phyloP scores from a whole-genome alignment of 164 flowering plant genomes.

The Houttuynia cordata region DNA sequence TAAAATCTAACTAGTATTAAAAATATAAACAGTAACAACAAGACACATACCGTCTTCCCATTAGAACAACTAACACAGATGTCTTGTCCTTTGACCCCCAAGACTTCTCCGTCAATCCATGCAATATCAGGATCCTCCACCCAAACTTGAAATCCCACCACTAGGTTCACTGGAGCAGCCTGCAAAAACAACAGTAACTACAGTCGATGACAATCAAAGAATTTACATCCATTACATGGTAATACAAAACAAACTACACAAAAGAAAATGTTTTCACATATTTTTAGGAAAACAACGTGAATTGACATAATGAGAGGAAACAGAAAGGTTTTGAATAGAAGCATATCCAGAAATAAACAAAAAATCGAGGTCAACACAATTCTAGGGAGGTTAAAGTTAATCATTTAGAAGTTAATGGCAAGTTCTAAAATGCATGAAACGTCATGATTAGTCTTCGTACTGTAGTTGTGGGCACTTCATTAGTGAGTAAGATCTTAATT shows the following conservation, averaged over 20 bases:
- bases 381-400: no score
- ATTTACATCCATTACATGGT: neutral
- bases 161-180: conserved; percentile 33
- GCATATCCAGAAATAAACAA: no score
- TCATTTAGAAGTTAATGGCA: no score
- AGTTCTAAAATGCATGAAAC: no score
- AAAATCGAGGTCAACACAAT: no score
- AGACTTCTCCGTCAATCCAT: conserved; percentile 84
- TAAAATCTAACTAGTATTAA: neutral
- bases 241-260: no score
- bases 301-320: neutral
- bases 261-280: neutral
- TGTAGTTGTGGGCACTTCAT: no score
- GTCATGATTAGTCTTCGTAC: no score
- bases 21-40: neutral
- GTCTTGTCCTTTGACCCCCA: conserved; percentile 47
- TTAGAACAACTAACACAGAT: conserved; percentile 41
- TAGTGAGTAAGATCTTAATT: no score
- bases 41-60: conserved; percentile 43
- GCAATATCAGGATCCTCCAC: conserved; percentile 70
- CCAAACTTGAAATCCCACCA: conserved; percentile 75
- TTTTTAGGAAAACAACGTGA: neutral
- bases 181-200: conserved; percentile 11
- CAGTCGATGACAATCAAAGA: no score
- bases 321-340: no score